Evolutionary conservation across 1,139 yeast genomes (phyloP).

Genomic region (Taphrina pruni): DNA sequence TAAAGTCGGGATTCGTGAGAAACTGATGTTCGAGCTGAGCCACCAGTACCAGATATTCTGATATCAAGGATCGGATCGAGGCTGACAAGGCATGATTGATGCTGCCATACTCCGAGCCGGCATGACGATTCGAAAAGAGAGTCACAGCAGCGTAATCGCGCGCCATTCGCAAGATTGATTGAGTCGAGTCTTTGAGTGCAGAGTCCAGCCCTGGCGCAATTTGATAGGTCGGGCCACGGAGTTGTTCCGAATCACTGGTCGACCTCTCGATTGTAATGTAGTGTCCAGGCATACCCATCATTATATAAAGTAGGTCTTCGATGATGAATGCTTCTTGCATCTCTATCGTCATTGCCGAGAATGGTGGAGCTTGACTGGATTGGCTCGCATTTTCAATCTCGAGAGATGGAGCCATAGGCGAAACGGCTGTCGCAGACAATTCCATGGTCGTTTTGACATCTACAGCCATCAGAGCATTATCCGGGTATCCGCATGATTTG

Average conservation of each 20-base stretch:
- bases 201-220: slow-evolving; percentile 74
- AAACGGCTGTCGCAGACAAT: background rate
- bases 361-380: background rate
- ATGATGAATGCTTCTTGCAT: slow-evolving; percentile 75
- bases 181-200: slow-evolving; percentile 73
- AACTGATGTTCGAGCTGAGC: slow-evolving; percentile 63
- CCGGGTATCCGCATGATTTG: background rate
- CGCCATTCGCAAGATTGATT: slow-evolving; percentile 66
- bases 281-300: slow-evolving; percentile 79
- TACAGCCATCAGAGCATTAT: background rate
- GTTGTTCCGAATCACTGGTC: slow-evolving; percentile 49
- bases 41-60: slow-evolving; percentile 59
- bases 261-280: slow-evolving; percentile 65
- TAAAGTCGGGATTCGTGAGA: slow-evolving; percentile 56
- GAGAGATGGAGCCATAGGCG: slow-evolving; percentile 4
- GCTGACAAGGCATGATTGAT: slow-evolving; percentile 76
- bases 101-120: slow-evolving; percentile 65
- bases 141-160: slow-evolving; percentile 64
- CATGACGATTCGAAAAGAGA: slow-evolving; percentile 64
- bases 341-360: slow-evolving; percentile 47
- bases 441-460: background rate
- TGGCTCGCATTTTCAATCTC: background rate
- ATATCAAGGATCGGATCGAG: slow-evolving; percentile 61
- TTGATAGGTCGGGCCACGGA: slow-evolving; percentile 51
- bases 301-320: slow-evolving; percentile 69